Evolutionary conservation across 768 basidiomycete species (phyloP), one percentile per base, ranked within the genome.

Genomic region (Tulasnella sp.): DNA sequence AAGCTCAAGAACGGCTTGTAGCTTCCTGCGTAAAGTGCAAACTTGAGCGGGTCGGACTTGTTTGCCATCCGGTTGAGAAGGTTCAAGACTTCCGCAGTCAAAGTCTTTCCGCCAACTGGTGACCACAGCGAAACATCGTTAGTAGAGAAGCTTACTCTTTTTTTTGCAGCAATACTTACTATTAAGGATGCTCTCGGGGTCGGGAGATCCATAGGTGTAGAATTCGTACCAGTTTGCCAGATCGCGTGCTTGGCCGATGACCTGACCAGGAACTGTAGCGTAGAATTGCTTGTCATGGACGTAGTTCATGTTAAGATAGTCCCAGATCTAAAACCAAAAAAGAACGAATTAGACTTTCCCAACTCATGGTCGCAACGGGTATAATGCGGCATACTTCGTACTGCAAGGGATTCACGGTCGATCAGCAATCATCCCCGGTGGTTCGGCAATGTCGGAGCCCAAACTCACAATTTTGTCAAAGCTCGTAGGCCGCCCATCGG

Each of bases 1-100:
- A 96, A 87, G 5, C 93, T 94, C 82, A 95, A 91, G 89, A 96
- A 94, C 18, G 94, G 91, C 84, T 95, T 94, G 87, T 96, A 96
- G 80, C 93, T 92, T 20, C 91, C 91, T 85, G 93, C 89, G 81
- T 93, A 87, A 80, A 94, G 83, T 84, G 91, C 86, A 85, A 96
- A 88, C 81, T 93, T 91, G 74, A 95, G 89, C 69, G 93, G 91
- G 85, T 93, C 91, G 79, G 88, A 90, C 81, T 91, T 90, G 87
- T 91, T 93, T 69, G 92, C 89, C 83, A 96, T 91, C 81, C 90
- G 90, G 82, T 92, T 89, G 77, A 96, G 88, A 13, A 93, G 90
- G 75, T 81, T 84, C 73, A 95, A 85, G 84, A 96, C 86, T 37
- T 91, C 90, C 83, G 91, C 88, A 48, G 95, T 85, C 79, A 94